phyloP scores from a whole-genome alignment of 208 protist genomes.

The Trichomonas gallinae region DNA sequence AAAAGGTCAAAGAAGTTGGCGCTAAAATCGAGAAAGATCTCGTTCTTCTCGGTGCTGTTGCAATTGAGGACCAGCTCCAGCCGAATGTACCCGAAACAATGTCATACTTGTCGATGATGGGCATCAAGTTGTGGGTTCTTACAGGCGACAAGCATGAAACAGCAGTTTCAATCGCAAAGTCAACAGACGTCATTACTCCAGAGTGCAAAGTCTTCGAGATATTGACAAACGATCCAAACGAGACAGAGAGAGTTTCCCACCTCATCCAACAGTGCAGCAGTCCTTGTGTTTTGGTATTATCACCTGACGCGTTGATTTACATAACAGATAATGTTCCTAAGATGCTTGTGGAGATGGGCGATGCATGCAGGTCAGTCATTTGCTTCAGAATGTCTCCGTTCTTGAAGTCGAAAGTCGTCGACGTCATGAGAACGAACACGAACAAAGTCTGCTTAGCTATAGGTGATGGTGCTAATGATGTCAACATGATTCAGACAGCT shows the following conservation, averaged over 20 bases:
- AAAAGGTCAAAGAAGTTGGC: slow-evolving; percentile 56
- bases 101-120: slow-evolving; percentile 71
- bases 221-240: neutral
- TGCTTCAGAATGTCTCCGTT: slow-evolving; percentile 84
- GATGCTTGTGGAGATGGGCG: slow-evolving; percentile 41
- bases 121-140: slow-evolving; percentile 75
- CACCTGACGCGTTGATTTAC: neutral
- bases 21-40: slow-evolving; percentile 65
- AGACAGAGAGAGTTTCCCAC: neutral
- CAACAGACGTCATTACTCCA: slow-evolving; percentile 30
- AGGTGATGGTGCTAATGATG: slow-evolving; percentile 94
- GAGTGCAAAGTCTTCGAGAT: slow-evolving; percentile 20
- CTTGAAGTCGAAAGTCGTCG: slow-evolving; percentile 88
- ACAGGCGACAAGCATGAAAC: slow-evolving; percentile 87
- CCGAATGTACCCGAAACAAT: slow-evolving; percentile 57
- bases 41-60: slow-evolving; percentile 73
- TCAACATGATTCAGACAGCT: slow-evolving; percentile 76
- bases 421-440: slow-evolving; percentile 46
- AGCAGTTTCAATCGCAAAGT: slow-evolving; percentile 42
- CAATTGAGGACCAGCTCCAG: slow-evolving; percentile 92
- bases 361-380: slow-evolving; percentile 65
- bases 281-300: neutral
- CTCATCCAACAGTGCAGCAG: neutral
- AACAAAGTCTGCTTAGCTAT: slow-evolving; percentile 61
- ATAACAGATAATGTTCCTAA: neutral